These are phyloP conservation scores for Asterophora parasitica DNA, from an alignment of 768 basidiomycete species.

Conservation along the genomic window DNA sequence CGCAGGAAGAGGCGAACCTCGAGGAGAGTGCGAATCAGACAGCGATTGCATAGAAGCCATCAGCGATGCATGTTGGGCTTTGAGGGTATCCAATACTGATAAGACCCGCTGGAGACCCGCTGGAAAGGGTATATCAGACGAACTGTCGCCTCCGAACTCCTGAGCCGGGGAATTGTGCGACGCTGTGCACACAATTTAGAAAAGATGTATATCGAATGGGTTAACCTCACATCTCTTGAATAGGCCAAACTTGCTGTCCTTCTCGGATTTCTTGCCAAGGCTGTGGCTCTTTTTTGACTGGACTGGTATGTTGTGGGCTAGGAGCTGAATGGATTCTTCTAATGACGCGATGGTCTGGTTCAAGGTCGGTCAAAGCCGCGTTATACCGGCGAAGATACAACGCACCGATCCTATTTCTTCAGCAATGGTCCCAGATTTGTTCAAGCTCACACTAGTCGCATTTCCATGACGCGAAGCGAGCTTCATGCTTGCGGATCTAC, in stretches of 20 bases:
- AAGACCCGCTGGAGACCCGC: constrained; percentile 39
- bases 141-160: constrained; percentile 16
- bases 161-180: constrained; percentile 20
- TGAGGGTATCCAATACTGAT: constrained; percentile 47
- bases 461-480: constrained; percentile 39
- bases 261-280: constrained; percentile 44
- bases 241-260: constrained; percentile 54
- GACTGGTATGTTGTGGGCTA: constrained; percentile 34
- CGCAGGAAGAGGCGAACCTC: constrained; percentile 36
- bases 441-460: constrained; percentile 28
- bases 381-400: constrained; percentile 29
- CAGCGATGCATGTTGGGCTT: constrained; percentile 53
- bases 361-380: background rate
- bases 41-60: constrained; percentile 35
- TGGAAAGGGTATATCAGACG: constrained; percentile 7
- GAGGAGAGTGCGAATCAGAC: constrained; percentile 26
- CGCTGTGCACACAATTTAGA: constrained; percentile 12
- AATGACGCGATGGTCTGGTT: constrained; percentile 54
- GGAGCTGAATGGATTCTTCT: constrained; percentile 45
- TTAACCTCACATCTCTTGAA: constrained; percentile 53
- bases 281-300: constrained; percentile 34
- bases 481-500: constrained; percentile 37
- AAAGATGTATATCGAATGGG: constrained; percentile 1
- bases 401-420: constrained; percentile 67
- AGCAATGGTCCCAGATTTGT: constrained; percentile 45